Conservation (phyloP, 140 eudicot species). For the Stevia rebaudiana region DNA sequence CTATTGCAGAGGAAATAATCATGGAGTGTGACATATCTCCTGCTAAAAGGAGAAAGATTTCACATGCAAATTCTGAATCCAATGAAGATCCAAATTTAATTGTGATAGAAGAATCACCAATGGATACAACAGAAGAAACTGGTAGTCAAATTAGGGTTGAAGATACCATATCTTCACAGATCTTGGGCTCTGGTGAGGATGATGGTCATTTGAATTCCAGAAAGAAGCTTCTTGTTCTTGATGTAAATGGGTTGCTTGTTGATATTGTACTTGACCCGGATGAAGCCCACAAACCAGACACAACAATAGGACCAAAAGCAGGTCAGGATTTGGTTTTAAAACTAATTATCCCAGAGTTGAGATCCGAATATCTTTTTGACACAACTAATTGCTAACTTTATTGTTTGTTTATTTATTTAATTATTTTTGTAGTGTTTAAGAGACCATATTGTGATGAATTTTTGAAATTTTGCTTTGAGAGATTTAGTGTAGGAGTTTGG, state of each 20-base stretch:
- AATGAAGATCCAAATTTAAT: neutral
- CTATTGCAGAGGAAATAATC: neutral
- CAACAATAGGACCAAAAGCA: conserved; percentile 50
- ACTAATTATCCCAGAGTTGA: no score
- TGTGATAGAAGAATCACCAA: no score
- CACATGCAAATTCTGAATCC: conserved; percentile 15
- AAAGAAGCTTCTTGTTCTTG: conserved; percentile 69
- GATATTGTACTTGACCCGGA: conserved; percentile 39
- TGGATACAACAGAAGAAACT: neutral
- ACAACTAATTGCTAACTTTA: conserved; percentile 16
- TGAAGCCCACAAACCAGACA: conserved; percentile 34
- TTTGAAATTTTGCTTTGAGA: conserved; percentile 74
- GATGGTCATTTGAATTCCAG: conserved; percentile 8
- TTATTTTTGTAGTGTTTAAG: conserved; percentile 55
- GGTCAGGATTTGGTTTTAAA: conserved; percentile 34
- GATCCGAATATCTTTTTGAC: no score
- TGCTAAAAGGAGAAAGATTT: conserved; percentile 20
- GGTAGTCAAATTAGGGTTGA: conserved; percentile 4
- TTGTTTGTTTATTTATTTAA: neutral
- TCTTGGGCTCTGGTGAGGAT: neutral
- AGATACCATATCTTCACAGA: no score
- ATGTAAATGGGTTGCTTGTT: conserved; percentile 70
- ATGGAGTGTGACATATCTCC: conserved; percentile 20
- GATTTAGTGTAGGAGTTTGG: conserved; percentile 78
- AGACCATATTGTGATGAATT: conserved; percentile 85